phyloP scores from a whole-genome alignment of 495 filamentous ascomycete species.

The Aspergillus asperescens region DNA sequence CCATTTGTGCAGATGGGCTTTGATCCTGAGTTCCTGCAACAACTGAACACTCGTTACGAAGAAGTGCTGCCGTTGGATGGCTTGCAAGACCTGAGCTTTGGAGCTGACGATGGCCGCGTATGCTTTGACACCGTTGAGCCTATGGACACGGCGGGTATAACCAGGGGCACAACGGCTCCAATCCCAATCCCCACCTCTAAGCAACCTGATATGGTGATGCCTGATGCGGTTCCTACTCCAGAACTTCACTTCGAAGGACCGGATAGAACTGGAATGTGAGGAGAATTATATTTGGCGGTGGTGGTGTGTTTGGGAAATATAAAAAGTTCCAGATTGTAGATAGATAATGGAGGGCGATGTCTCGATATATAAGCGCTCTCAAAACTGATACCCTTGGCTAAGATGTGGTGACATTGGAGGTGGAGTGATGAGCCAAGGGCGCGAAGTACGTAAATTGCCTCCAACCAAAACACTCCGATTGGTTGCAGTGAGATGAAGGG shows the following conservation, averaged over 20 bases:
- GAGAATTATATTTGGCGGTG: neutral
- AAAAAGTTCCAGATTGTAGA: neutral
- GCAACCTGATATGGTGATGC: slow-evolving; percentile 11
- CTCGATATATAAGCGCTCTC: neutral
- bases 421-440: neutral
- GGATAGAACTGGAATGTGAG: neutral
- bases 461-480: neutral
- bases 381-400: neutral
- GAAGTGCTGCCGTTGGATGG: slow-evolving; percentile 24
- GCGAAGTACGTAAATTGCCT: neutral
- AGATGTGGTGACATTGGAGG: neutral
- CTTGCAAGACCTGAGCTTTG: slow-evolving; percentile 18
- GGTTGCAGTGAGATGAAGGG: neutral
- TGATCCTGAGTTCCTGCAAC: slow-evolving; percentile 39
- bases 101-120: neutral
- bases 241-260: neutral
- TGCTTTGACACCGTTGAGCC: slow-evolving; percentile 15
- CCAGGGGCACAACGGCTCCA: slow-evolving; percentile 9
- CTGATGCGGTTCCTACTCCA: slow-evolving; percentile 6
- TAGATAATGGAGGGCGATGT: neutral
- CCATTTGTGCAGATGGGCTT: slow-evolving; percentile 42
- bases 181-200: slow-evolving; percentile 10
- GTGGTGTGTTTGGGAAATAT: neutral
- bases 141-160: slow-evolving; percentile 13
- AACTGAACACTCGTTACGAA: slow-evolving; percentile 34